Evolutionary conservation across 495 filamentous ascomycete species (phyloP), one percentile per base, ranked within the genome.

Genomic region (Penicillium salamii): DNA sequence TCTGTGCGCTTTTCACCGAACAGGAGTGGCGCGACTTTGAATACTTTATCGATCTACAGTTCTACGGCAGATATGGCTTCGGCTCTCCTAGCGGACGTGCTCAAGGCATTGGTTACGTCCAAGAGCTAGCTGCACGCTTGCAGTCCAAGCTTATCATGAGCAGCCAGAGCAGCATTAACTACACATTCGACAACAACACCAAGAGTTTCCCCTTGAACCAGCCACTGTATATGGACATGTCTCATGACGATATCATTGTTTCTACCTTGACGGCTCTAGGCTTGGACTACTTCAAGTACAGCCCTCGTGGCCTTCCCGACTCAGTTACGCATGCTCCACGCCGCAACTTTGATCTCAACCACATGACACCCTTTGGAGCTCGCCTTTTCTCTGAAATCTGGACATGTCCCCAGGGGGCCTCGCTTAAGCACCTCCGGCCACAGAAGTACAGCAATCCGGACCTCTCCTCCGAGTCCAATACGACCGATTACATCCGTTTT

Each of bases 61-160:
- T 83, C 66, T 76, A 78, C 45, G 80, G 80, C 18, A 65, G 75
- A 50, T 71, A 72, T 36, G 77, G 65, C 38, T 83, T 82, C 56
- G 78, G 79, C 7, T 80, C 79, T 5, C 76, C 82, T 0, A 77
- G 74, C 14, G 82, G 81, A 20, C 74, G 84, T 14, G 84, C 84
- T 12, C 74, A 83, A 18, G 83, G 82, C 2, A 78, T 84, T 42
- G 83, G 81, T 17, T 87, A 81, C 49, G 78, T 84, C 9, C 68
- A 82, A 41, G 83, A 87, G 64, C 67, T 84, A 18, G 63, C 82
- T 3, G 83, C 81, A 1, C 74, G 83, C n/a, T 68, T 86, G 19
- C 52, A 77, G 42, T 68, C 77, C 52, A 78, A 81, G 49, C 67
- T 79, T 6, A 63, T 69, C 36, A 64, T 78, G 31, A 74, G 69